Percentiles rank a stretch among this genome's conserved stretches.
Evolutionary conservation across 129 eudicot species (phyloP).

Genomic region (Chrysanthemum makinoi): DNA sequence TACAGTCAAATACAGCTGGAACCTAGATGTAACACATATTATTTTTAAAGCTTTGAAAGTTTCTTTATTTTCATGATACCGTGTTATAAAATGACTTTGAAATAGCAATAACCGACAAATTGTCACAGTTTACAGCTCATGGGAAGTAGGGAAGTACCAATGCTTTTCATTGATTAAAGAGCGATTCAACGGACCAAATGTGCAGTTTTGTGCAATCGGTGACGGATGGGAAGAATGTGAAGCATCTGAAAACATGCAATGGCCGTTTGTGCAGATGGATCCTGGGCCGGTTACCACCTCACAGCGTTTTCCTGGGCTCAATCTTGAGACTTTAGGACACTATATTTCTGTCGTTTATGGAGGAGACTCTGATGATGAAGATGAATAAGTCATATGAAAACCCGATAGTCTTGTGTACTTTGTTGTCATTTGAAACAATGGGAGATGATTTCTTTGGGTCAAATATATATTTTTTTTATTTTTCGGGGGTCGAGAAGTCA

Average conservation of each 20-base stretch:
- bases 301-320: conserved; percentile 84
- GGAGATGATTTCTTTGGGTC: conserved; percentile 17
- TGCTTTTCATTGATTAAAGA: conserved; percentile 79
- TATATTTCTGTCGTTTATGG: conserved; percentile 74
- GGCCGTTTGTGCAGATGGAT: conserved; percentile 92
- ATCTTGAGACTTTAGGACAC: conserved; percentile 48
- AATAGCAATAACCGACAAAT: conserved; percentile 5
- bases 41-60: neutral
- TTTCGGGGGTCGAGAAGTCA: conserved; percentile 15
- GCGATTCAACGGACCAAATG: conserved; percentile 65
- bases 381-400: conserved; percentile 6
- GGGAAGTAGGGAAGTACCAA: conserved; percentile 85
- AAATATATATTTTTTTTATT: conserved; percentile 20
- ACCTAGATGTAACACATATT: neutral
- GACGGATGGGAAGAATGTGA: conserved; percentile 98
- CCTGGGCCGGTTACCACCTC: conserved; percentile 47
- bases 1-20: neutral
- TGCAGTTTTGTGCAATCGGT: conserved; percentile 82
- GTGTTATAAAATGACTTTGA: conserved; percentile 4
- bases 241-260: conserved; percentile 78
- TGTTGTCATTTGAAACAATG: conserved; percentile 7
- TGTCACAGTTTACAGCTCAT: conserved; percentile 84
- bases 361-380: conserved; percentile 33
- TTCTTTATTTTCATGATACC: neutral
- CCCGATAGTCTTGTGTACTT: neutral